A percentile compares a stretch with the other conserved stretches of the same genome.
Conservation (phyloP, 1,284 basidiomycete genomes). For the Hemileia vastatrix region DNA sequence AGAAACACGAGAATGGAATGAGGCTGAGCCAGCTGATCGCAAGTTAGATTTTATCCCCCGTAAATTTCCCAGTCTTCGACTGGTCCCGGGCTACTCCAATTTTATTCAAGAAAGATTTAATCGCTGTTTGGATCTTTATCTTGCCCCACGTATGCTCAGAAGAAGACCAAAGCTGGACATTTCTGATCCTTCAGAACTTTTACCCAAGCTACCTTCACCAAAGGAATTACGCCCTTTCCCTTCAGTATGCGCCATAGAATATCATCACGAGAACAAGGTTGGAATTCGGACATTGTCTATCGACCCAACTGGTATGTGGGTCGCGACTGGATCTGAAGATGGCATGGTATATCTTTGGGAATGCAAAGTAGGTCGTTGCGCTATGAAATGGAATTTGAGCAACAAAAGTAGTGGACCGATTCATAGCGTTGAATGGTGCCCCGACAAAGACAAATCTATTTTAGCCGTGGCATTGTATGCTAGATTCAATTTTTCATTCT, state of each 20-base stretch:
- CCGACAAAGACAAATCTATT: slow-evolving; percentile 68
- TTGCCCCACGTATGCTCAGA: slow-evolving; percentile 71
- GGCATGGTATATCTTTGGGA: slow-evolving; percentile 88
- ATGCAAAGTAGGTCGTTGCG: slow-evolving; percentile 77
- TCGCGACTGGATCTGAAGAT: slow-evolving; percentile 80
- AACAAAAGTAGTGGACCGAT: slow-evolving; percentile 54
- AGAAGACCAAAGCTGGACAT: slow-evolving; percentile 71
- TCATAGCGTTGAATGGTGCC: slow-evolving; percentile 86
- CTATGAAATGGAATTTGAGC: slow-evolving; percentile 76
- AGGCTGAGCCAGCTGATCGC: slow-evolving; percentile 77
- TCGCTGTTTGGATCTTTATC: slow-evolving; percentile 90
- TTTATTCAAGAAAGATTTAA: slow-evolving; percentile 92
- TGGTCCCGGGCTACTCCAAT: slow-evolving; percentile 81
- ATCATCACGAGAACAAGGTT: slow-evolving; percentile 56
- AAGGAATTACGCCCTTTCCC: slow-evolving; percentile 91
- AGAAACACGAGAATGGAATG: slow-evolving; percentile 76
- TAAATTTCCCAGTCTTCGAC: slow-evolving; percentile 73
- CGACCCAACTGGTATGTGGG: slow-evolving; percentile 84
- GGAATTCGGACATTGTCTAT: slow-evolving; percentile 67
- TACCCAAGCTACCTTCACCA: slow-evolving; percentile 92
- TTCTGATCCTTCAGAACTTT: slow-evolving; percentile 62
- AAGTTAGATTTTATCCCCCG: slow-evolving; percentile 80
- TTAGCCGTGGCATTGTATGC: slow-evolving; percentile 73
- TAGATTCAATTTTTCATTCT: slow-evolving; percentile 7
- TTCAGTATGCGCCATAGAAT: slow-evolving; percentile 64